Evolutionary conservation across 805 yeast species (phyloP).

Genomic region (Blastobotrys mokoenaii): DNA sequence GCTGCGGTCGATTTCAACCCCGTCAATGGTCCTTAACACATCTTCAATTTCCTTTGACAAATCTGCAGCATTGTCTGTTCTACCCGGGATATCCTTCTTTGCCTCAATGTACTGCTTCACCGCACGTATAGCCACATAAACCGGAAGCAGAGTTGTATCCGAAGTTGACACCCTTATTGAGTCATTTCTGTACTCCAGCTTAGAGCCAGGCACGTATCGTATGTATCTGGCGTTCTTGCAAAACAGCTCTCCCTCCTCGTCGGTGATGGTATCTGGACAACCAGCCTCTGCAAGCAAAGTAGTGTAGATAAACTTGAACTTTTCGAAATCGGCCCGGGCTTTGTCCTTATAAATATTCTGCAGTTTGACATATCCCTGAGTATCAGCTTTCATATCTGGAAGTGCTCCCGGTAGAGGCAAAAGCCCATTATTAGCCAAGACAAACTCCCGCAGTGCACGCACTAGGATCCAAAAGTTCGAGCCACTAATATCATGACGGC

Average conservation of each 20-base stretch:
- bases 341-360: slow-evolving; percentile 51
- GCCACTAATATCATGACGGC: not conserved
- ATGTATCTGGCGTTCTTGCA: slow-evolving; percentile 54
- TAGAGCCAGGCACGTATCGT: slow-evolving; percentile 39
- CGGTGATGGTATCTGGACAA: slow-evolving; percentile 27
- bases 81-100: not conserved
- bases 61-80: not conserved
- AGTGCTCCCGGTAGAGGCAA: slow-evolving; percentile 69
- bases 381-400: slow-evolving; percentile 85
- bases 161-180: slow-evolving; percentile 2
- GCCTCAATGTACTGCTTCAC: slow-evolving; percentile 18
- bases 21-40: not conserved
- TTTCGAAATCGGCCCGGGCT: slow-evolving; percentile 40
- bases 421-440: slow-evolving; percentile 24
- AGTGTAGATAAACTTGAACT: slow-evolving; percentile 32
- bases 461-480: slow-evolving; percentile 55
- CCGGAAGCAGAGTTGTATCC: slow-evolving; percentile 15
- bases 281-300: slow-evolving; percentile 26
- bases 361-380: slow-evolving; percentile 50
- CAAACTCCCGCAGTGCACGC: slow-evolving; percentile 45
- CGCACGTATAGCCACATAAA: slow-evolving; percentile 22
- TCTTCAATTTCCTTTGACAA: not conserved
- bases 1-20: not conserved
- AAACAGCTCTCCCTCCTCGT: slow-evolving; percentile 38
- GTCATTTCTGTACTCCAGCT: slow-evolving; percentile 12